Evolutionary conservation across 306 rosid species (phyloP).

Genomic region (Dryas octopetala): DNA sequence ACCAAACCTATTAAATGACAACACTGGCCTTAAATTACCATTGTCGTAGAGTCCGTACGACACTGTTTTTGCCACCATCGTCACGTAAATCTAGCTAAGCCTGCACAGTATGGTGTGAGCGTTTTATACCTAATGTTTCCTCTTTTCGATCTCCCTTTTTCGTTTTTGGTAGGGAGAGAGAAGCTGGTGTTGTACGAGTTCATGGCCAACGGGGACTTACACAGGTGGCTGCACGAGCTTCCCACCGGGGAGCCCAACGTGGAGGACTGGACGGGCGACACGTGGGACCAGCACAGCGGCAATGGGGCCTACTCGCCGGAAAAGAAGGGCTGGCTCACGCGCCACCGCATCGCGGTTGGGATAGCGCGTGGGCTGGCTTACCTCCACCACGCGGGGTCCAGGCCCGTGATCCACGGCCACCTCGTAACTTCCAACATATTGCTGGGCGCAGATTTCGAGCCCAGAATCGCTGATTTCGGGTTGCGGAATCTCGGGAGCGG

Average conservation of each 20-base stretch:
- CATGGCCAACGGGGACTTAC: conserved; percentile 91
- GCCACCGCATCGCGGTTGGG: conserved; percentile 89
- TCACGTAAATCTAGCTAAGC: conserved; percentile 30
- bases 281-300: conserved; percentile 68
- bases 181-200: conserved; percentile 80
- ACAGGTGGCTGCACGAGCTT: conserved; percentile 86
- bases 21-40: conserved; percentile 35
- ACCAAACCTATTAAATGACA: conserved; percentile 40
- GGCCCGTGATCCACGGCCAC: conserved; percentile 81
- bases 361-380: conserved; percentile 91
- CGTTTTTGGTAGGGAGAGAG: conserved; percentile 60
- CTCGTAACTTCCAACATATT: conserved; percentile 66
- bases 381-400: conserved; percentile 93
- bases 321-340: conserved; percentile 71
- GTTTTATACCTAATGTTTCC: background rate
- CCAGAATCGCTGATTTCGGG: conserved; percentile 79
- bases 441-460: conserved; percentile 69
- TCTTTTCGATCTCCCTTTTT: background rate
- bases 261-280: conserved; percentile 92
- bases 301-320: conserved; percentile 47
- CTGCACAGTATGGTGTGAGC: background rate
- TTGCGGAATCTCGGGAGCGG: conserved; percentile 40
- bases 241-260: conserved; percentile 87
- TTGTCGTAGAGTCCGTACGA: conserved; percentile 26
- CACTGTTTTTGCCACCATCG: conserved; percentile 14